Base-by-base conservation (phyloP, 257 asterid genomes). In the Solanum corneliomulleri region DNA sequence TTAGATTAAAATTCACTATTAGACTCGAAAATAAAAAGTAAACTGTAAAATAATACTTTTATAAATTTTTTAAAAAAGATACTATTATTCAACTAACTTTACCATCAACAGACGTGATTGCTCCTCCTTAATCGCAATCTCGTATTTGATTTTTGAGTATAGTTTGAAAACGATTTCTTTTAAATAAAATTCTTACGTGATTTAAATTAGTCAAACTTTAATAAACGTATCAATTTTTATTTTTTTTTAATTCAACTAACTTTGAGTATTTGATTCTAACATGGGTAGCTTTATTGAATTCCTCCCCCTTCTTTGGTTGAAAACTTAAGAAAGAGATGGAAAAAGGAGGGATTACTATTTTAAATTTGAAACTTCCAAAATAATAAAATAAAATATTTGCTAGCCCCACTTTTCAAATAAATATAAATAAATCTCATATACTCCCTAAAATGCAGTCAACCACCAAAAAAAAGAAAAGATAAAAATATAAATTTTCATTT, bases 271-370 rank as follows among this genome's bases (percentile, higher is more conserved):
- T 29, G 66, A 27, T 80, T 80, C 85, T 49, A 80, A 80, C 69
- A 49, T 47, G 85, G 44, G 11, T 31, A 49, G 21, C 85, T 81
- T 81, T 81, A 81, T 81, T 31, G 85, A 81, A 81, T 16, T 80
- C 42, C 45, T 49, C 69, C 85, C 82, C 69, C 27, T 49, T 25
- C 25, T 78, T 49, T 49, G 4, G 69, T 80, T 49, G 85, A 49
- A 81, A 81, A 29, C 69, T 78, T 18, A 81, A 81, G 85, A 49
- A 49, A 81, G 85, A 31, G 85, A 81, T 49, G 69, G 45, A 81
- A 81, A 81, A 81, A 8, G 85, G 69, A 81, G 85, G 85, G 85
- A 81, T 81, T 49, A 31, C 85, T 81, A 23, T 81, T 81, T 81
- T 49, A 81, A 81, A 81, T 81, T 81, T 81, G 45, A 49, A 80